Percentiles rank a stretch among this genome's conserved stretches.
Conservation (phyloP, 2,329 filamentous ascomycete species). For the Hypomyces perniciosus region DNA sequence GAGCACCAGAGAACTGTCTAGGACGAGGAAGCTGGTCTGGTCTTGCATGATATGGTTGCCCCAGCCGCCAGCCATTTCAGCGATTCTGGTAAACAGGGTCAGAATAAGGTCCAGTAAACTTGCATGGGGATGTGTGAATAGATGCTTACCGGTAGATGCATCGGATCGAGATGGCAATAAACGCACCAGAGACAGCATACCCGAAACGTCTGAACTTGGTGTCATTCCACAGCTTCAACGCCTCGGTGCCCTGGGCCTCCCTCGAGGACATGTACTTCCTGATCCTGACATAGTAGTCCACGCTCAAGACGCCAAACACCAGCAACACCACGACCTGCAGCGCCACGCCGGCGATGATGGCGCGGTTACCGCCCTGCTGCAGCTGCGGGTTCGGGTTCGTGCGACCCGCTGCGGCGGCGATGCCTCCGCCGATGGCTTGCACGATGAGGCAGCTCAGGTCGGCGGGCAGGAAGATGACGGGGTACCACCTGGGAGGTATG, state of each 20-base stretch:
- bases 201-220: conserved; percentile 38
- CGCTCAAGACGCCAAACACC: conserved; percentile 37
- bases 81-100: conserved; percentile 37
- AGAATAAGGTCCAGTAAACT: conserved; percentile 12
- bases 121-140: neutral
- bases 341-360: conserved; percentile 49
- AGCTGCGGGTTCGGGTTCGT: conserved; percentile 34
- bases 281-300: conserved; percentile 42
- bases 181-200: conserved; percentile 41
- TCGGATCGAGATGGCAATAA: conserved; percentile 40
- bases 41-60: conserved; percentile 58
- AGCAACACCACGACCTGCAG: conserved; percentile 47
- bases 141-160: conserved; percentile 48
- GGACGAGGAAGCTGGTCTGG: conserved; percentile 51
- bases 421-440: conserved; percentile 51
- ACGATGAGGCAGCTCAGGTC: conserved; percentile 53
- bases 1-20: conserved; percentile 48
- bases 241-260: conserved; percentile 23
- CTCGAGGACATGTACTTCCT: conserved; percentile 30
- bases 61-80: conserved; percentile 60
- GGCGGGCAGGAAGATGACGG: conserved; percentile 52
- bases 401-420: conserved; percentile 44
- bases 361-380: conserved; percentile 41
- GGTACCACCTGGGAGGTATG: conserved; percentile 46
- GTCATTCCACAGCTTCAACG: conserved; percentile 36